Conservation (phyloP, 208 protist genomes). For the Novymonas esmeraldas region DNA sequence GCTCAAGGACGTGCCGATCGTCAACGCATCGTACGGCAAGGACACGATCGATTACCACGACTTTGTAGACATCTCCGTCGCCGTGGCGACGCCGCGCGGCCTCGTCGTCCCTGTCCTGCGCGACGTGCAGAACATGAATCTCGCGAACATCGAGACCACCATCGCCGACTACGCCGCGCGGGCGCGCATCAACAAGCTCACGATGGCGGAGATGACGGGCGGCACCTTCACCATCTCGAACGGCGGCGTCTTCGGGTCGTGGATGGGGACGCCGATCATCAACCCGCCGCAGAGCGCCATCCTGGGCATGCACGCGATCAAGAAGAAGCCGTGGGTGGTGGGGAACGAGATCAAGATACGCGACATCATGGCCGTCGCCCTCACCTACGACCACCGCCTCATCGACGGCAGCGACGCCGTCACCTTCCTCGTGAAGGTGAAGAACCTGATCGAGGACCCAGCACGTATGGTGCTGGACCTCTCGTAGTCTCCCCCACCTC, state of each 20-base stretch:
- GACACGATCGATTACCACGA: constrained; percentile 98
- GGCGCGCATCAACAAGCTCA: constrained; percentile 92
- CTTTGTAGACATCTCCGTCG: constrained; percentile 98
- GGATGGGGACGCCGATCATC: constrained; percentile 99
- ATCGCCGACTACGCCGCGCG: constrained; percentile 94
- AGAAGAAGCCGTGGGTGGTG: constrained; percentile 96
- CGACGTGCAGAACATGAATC: constrained; percentile 95
- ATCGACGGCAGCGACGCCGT: constrained; percentile 99
- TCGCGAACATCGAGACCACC: constrained; percentile 96
- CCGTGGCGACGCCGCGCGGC: constrained; percentile 97
- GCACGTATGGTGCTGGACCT: constrained; percentile 93
- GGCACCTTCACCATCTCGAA: constrained; percentile 99
- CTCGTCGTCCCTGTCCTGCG: constrained; percentile 98
- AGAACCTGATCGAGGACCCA: constrained; percentile 97
- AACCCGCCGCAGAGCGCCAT: constrained; percentile 99
- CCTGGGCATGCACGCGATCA: constrained; percentile 98
- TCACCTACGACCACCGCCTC: constrained; percentile 99
- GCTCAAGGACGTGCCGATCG: constrained; percentile 95
- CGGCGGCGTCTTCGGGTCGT: constrained; percentile 98
- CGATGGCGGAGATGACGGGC: constrained; percentile 97
- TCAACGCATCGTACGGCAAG: constrained; percentile 97
- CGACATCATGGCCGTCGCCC: constrained; percentile 99
- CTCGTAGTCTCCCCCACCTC: constrained; percentile 36
- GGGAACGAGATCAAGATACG: constrained; percentile 91
- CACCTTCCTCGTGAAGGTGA: constrained; percentile 98